A percentile compares a stretch with the other conserved stretches of the same genome.
Conservation (phyloP, 441 rosid genomes). For the Mallotus japonicus region DNA sequence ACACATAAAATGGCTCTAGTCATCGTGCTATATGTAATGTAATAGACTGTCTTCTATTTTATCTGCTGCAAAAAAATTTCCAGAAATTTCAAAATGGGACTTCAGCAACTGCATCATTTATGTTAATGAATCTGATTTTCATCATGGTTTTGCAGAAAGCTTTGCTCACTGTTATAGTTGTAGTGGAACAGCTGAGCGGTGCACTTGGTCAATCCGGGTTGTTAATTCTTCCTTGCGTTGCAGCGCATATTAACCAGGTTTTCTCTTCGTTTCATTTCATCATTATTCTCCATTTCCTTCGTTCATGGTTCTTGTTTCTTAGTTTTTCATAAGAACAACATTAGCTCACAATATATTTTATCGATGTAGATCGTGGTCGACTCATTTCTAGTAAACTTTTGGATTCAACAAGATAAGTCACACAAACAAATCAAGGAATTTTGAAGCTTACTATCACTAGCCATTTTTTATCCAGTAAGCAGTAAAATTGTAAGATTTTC, state of each 20-base stretch:
- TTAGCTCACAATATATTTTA: not conserved
- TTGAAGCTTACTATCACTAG: not conserved
- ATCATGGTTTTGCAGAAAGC: constrained; percentile 49
- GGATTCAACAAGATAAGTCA: constrained; percentile 40
- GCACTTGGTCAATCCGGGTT: constrained; percentile 59
- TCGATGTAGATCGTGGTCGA: constrained; percentile 54
- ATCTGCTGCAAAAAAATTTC: no score
- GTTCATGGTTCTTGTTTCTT: no score
- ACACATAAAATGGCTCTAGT: no score
- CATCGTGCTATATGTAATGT: no score
- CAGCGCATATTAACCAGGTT: constrained; percentile 75
- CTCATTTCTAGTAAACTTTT: constrained; percentile 60
- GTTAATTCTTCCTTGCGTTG: constrained; percentile 77
- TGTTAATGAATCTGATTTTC: not conserved
- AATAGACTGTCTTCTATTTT: no score
- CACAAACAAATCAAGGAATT: not conserved
- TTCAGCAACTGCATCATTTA: not conserved
- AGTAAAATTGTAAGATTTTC: no score
- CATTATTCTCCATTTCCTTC: not conserved
- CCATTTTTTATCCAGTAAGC: no score
- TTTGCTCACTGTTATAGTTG: constrained; percentile 70
- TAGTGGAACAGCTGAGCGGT: constrained; percentile 55
- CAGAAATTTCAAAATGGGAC: no score
- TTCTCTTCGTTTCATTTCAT: constrained; percentile 9
- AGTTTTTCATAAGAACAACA: not conserved